Conservation (phyloP, 177 flowering plant genomes). For the Telopea speciosissima region DNA sequence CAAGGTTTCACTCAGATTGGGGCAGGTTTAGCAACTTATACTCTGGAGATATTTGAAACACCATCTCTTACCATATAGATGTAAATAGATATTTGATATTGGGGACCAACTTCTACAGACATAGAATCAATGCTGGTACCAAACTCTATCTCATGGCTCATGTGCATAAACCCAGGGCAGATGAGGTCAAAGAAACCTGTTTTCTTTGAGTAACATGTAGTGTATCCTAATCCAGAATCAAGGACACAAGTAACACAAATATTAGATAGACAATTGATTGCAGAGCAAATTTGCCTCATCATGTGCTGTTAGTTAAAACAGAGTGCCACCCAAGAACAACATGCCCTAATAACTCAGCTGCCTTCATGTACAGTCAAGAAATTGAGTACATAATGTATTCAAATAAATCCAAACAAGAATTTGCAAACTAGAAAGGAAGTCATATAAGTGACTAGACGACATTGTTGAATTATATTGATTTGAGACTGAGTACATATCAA, state of each 20-base stretch:
- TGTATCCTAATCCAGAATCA: too few relatives aligned
- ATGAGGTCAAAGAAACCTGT: slow-evolving; percentile 60
- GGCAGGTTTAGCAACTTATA: too few relatives aligned
- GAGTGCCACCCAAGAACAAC: slow-evolving; percentile 93
- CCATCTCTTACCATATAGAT: slow-evolving; percentile 20
- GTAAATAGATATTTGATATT: slow-evolving; percentile 25
- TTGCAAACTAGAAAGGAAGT: background rate
- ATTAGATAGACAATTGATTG: too few relatives aligned
- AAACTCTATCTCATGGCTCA: slow-evolving; percentile 44
- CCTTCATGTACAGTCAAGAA: slow-evolving; percentile 39
- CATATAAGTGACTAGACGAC: background rate
- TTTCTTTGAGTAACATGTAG: too few relatives aligned
- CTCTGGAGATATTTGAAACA: too few relatives aligned
- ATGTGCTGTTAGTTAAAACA: slow-evolving; percentile 86
- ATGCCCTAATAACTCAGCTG: slow-evolving; percentile 96
- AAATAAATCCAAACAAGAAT: background rate
- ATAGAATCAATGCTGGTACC: slow-evolving; percentile 48
- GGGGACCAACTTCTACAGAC: slow-evolving; percentile 26
- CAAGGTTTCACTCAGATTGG: too few relatives aligned
- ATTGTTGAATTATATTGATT: too few relatives aligned
- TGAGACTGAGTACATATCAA: too few relatives aligned
- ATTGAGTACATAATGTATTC: too few relatives aligned
- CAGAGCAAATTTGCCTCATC: slow-evolving; percentile 82
- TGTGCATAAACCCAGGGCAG: slow-evolving; percentile 67
- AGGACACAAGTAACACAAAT: too few relatives aligned